Evolutionary conservation across 495 filamentous ascomycete species (phyloP).

Genomic region (Aspergillus steynii): DNA sequence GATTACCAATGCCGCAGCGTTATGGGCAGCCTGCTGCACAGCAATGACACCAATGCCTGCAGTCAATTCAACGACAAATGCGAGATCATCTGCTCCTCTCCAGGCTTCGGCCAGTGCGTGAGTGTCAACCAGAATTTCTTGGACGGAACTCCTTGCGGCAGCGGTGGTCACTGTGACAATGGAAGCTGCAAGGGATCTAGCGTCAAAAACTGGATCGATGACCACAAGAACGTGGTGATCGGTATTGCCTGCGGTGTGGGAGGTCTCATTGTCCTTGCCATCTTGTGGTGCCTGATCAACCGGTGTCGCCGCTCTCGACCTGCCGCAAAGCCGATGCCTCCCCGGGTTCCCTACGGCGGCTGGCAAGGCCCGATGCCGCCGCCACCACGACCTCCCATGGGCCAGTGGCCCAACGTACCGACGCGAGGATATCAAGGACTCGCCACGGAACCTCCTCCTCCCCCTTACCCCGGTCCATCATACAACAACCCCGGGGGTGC

Average conservation of each 20-base stretch:
- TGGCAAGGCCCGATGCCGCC: conserved; percentile 27
- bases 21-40: conserved; percentile 74
- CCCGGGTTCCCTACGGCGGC: conserved; percentile 22
- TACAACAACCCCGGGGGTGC: conserved; percentile 1
- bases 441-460: conserved; percentile 25
- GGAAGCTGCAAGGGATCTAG: conserved; percentile 70
- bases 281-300: conserved; percentile 59
- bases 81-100: conserved; percentile 71
- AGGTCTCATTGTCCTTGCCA: conserved; percentile 60
- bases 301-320: conserved; percentile 50
- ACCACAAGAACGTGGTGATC: conserved; percentile 75
- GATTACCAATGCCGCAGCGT: conserved; percentile 86
- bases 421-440: conserved; percentile 27
- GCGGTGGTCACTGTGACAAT: conserved; percentile 76
- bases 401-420: conserved; percentile 29
- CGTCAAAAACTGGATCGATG: conserved; percentile 64
- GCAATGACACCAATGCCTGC: conserved; percentile 83
- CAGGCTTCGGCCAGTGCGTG: conserved; percentile 67
- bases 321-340: conserved; percentile 23
- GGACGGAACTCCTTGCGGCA: conserved; percentile 85
- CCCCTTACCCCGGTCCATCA: conserved; percentile 17
- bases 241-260: conserved; percentile 70
- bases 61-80: conserved; percentile 61
- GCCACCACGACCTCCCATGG: conserved; percentile 22
- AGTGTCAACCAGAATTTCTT: conserved; percentile 89